These are phyloP conservation scores for Maudiozyma barnettii DNA, from an alignment of 805 yeast genomes.

Conservation along the genomic window DNA sequence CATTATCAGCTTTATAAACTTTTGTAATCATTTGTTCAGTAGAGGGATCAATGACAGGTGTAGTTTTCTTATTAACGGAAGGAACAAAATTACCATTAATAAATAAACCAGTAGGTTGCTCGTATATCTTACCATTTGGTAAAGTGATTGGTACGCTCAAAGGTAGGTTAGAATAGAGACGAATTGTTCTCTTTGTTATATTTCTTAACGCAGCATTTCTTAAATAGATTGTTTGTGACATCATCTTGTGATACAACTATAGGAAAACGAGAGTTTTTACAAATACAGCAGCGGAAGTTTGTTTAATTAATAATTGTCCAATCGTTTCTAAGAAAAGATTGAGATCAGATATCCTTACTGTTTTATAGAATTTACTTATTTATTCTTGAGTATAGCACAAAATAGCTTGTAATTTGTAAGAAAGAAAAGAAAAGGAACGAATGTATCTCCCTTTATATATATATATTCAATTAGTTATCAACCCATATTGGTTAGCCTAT, in stretches of 20 bases:
- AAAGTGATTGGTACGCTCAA: constrained; percentile 42
- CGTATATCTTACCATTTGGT: constrained; percentile 67
- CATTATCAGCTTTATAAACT: constrained; percentile 66
- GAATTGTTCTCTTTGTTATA: constrained; percentile 7
- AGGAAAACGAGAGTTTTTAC: too few species aligned
- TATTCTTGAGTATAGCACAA: too few species aligned
- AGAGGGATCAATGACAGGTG: constrained; percentile 57
- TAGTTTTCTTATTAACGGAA: constrained; percentile 49
- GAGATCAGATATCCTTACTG: too few species aligned
- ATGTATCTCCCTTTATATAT: too few species aligned
- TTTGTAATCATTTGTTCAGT: constrained; percentile 63
- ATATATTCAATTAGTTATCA: too few species aligned
- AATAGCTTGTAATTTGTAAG: too few species aligned
- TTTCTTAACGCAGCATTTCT: background rate
- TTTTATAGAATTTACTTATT: too few species aligned
- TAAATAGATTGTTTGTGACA: constrained; percentile 5
- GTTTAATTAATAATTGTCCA: too few species aligned
- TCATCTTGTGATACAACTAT: constrained; percentile 1
- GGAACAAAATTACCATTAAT: constrained; percentile 69
- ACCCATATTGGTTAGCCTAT: too few species aligned
- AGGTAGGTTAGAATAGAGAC: constrained; percentile 32
- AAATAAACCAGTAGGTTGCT: constrained; percentile 76
- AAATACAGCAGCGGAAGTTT: too few species aligned
- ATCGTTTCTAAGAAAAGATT: too few species aligned
- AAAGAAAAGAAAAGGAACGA: too few species aligned